Percentiles rank a stretch among this genome's conserved stretches.
These are phyloP conservation scores for Lycium barbarum DNA, from an alignment of 257 asterid genomes.

Conservation along the genomic window DNA sequence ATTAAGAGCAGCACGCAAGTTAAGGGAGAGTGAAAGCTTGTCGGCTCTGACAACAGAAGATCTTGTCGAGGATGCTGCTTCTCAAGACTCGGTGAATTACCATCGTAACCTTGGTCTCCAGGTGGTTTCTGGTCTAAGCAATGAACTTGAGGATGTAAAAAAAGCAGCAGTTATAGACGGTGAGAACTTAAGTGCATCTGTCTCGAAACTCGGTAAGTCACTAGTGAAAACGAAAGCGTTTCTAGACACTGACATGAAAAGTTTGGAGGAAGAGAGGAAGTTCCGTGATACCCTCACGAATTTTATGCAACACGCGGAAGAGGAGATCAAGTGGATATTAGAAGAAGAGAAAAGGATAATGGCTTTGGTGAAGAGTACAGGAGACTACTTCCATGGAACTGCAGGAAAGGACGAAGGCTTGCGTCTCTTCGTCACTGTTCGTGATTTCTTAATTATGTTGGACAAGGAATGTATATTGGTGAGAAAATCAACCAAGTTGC, in stretches of 20 bases:
- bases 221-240: conserved; percentile 50
- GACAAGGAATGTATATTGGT: conserved; percentile 71
- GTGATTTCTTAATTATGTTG: conserved; percentile 76
- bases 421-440: conserved; percentile 68
- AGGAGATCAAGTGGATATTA: conserved; percentile 50
- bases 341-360: conserved; percentile 76
- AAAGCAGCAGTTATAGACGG: conserved; percentile 76
- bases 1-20: conserved; percentile 66
- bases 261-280: conserved; percentile 52
- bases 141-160: conserved; percentile 70
- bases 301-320: conserved; percentile 58
- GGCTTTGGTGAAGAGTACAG: conserved; percentile 75
- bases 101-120: conserved; percentile 79
- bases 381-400: conserved; percentile 86
- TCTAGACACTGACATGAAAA: conserved; percentile 61
- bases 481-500: conserved; percentile 46
- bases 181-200: conserved; percentile 51
- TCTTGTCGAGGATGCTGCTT: conserved; percentile 49
- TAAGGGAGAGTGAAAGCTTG: conserved; percentile 64
- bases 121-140: conserved; percentile 72
- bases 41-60: conserved; percentile 78
- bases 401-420: conserved; percentile 72
- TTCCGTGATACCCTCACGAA: conserved; percentile 48
- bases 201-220: conserved; percentile 53
- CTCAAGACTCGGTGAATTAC: conserved; percentile 60